These are phyloP conservation scores for Claviceps sorghi DNA, from an alignment of 2,329 filamentous ascomycete species.

Conservation along the genomic window DNA sequence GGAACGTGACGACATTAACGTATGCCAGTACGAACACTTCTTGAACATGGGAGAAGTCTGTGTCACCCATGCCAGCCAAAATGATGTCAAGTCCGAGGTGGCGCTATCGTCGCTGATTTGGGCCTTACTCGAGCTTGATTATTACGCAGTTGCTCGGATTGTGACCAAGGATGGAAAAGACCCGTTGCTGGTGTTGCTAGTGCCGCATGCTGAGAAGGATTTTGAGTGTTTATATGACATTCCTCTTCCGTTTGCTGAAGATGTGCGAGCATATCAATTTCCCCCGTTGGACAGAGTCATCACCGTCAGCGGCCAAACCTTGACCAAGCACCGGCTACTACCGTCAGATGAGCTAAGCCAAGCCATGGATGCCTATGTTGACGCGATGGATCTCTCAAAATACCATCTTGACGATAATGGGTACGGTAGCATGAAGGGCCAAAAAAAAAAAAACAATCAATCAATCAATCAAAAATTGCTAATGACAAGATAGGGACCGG, in stretches of 20 bases:
- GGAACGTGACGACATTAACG: not conserved
- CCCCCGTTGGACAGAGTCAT: constrained; percentile 77
- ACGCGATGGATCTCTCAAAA: constrained; percentile 73
- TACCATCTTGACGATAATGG: constrained; percentile 62
- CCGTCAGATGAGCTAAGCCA: constrained; percentile 58
- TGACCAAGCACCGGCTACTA: constrained; percentile 72
- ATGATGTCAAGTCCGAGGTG: constrained; percentile 68
- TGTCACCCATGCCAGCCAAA: constrained; percentile 61
- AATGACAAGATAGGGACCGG: constrained; percentile 19
- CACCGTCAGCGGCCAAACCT: constrained; percentile 67
- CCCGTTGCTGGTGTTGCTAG: constrained; percentile 62
- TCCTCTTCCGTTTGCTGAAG: constrained; percentile 84
- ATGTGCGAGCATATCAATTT: constrained; percentile 80
- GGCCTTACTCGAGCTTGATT: constrained; percentile 70
- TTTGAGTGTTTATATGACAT: constrained; percentile 81
- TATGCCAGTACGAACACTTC: constrained; percentile 58
- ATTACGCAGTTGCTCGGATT: constrained; percentile 72
- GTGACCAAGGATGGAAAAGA: constrained; percentile 73
- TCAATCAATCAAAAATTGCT: no score
- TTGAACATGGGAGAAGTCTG: constrained; percentile 71
- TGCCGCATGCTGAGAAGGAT: constrained; percentile 62
- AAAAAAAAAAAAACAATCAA: no score
- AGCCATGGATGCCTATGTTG: constrained; percentile 84
- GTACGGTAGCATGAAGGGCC: constrained; percentile 25
- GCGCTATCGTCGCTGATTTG: constrained; percentile 83